Evolutionary conservation across 768 basidiomycete genomes (phyloP).

Genomic region (Phanerodontia chrysosporium): DNA sequence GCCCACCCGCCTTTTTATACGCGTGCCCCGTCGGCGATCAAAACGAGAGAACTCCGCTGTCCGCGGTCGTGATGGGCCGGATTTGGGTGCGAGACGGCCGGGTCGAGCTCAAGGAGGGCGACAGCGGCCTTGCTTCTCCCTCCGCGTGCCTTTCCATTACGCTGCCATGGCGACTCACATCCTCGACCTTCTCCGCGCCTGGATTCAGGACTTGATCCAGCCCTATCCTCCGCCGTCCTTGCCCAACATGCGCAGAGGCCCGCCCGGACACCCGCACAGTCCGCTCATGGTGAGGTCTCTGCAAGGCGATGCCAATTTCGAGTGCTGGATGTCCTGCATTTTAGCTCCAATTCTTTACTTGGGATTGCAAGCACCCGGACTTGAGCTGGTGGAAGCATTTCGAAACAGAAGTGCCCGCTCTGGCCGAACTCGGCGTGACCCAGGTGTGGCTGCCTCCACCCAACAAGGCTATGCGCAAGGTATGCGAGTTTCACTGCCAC

Average conservation of each 20-base stretch:
- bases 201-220: conserved; percentile 7
- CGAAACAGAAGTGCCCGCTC: conserved; percentile 55
- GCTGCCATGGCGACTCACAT: conserved; percentile 4
- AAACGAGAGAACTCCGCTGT: conserved; percentile 17
- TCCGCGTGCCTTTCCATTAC: background rate
- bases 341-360: conserved; percentile 82
- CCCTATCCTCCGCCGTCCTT: conserved; percentile 38
- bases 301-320: too few relatives aligned
- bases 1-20: conserved; percentile 11
- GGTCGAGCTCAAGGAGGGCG: background rate
- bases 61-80: background rate
- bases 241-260: conserved; percentile 57
- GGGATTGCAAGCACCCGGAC: conserved; percentile 55
- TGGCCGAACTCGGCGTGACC: conserved; percentile 69
- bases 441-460: conserved; percentile 84
- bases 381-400: conserved; percentile 83
- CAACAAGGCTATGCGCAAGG: conserved; percentile 69
- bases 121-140: background rate
- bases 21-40: conserved; percentile 21
- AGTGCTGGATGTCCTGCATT: background rate
- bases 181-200: conserved; percentile 2
- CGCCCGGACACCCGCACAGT: conserved; percentile 44
- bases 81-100: background rate
- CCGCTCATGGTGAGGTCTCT: conserved; percentile 57
- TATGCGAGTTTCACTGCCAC: conserved; percentile 22